Percentiles rank a stretch among this genome's conserved stretches.
Evolutionary conservation across 2,329 filamentous ascomycete species (phyloP).

Genomic region (Colletotrichum phormii): DNA sequence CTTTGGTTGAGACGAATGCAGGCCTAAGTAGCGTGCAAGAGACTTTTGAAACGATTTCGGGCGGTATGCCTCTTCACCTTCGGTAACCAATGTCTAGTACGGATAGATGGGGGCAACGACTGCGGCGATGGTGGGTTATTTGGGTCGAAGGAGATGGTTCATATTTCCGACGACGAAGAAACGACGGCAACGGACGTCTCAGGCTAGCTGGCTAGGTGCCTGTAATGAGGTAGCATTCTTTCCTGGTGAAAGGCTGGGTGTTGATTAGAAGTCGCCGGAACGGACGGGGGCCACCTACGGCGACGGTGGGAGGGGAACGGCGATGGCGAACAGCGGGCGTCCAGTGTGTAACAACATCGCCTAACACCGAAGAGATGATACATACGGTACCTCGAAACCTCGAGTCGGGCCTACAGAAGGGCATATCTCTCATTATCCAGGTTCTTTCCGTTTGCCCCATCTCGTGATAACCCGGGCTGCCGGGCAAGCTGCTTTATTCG

Average conservation of each 20-base stretch:
- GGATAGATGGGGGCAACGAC: background rate
- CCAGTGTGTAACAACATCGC: background rate
- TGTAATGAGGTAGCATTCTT: background rate
- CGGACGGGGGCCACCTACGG: background rate
- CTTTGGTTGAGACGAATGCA: background rate
- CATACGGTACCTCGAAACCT: no score
- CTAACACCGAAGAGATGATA: background rate
- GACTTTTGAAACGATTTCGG: background rate
- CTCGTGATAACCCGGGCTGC: background rate
- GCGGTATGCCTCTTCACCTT: background rate
- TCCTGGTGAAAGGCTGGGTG: background rate
- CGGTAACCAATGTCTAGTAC: background rate
- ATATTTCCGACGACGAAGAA: no score
- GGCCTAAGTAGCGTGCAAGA: background rate
- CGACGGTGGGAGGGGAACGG: background rate
- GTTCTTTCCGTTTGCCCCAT: background rate
- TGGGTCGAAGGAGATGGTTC: background rate
- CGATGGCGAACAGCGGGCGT: background rate
- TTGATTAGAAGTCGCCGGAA: background rate
- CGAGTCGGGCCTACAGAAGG: constrained; percentile 1
- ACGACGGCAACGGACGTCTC: background rate
- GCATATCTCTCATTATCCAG: background rate
- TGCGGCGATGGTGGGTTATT: background rate
- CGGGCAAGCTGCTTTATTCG: background rate
- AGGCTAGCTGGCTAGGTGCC: background rate